Evolutionary conservation across 495 filamentous ascomycete species (phyloP), one percentile per base, ranked within the genome.

Genomic region (Bathelium albidoporum): DNA sequence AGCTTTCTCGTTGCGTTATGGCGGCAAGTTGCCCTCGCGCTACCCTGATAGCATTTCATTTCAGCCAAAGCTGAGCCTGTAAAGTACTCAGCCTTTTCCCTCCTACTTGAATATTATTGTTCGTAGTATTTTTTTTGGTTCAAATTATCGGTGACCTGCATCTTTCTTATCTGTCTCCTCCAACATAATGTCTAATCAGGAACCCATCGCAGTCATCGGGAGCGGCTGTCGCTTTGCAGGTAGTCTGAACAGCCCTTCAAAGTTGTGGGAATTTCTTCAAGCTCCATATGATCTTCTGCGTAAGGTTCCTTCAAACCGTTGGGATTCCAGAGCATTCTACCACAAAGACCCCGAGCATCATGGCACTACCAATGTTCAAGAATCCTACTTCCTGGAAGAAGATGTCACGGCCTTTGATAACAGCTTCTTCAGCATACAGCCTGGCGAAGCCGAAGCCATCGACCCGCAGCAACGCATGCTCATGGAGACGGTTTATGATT

Each of bases 391-490:
- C 22, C 18, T 60, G 18, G n/a, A 64, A 11, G 36, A 49, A 58
- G 68, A 68, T 32, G 16, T 39, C 3, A 24, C 34, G 20, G 32
- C 29, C 3, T 58, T 45, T 62, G 41, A 62, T 29, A 32, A 28
- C 5, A 28, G 31, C 16, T 62, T 62, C 64, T 58, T 65, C 16
- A 22, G 18, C 16, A 66, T 66, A 26, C 28, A 44, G 9, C 29
- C 39, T 16, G 24, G 2, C 26, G 64, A 66, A 32, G 60, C 60
- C 22, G 32, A 32, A 24, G 60, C 60, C 14, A 63, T 66, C 24
- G 64, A 66, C 34, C 64, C 64, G 24, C 64, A 66, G 43, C 64
- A 66, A 28, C 7, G 64, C 2, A n/a, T 66, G 26, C 29, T 62
- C 7, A 31, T 66, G n/a, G 64, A 66, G 60, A 24, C 16, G 3